phyloP scores from a whole-genome alignment of 2,329 filamentous ascomycete genomes.

The Claviceps pazoutovae region DNA sequence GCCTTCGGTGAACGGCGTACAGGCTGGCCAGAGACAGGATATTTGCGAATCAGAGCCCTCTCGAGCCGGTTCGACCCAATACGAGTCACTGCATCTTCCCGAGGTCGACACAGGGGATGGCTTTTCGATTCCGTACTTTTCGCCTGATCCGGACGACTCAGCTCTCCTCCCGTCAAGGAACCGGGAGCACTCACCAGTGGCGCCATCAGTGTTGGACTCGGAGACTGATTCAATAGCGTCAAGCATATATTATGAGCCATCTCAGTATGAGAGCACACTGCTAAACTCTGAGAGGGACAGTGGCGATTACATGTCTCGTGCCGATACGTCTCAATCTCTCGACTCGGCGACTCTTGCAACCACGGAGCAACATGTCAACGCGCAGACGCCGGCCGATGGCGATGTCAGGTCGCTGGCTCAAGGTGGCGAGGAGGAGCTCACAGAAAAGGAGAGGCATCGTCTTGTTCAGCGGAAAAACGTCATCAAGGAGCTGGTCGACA shows the following conservation, averaged over 20 bases:
- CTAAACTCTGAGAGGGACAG: constrained; percentile 31
- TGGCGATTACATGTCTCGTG: constrained; percentile 28
- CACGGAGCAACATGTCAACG: constrained; percentile 25
- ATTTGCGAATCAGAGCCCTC: constrained; percentile 14
- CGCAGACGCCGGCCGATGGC: constrained; percentile 24
- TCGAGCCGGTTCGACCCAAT: constrained; percentile 13
- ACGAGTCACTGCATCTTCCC: constrained; percentile 28
- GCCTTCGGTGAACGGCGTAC: not conserved
- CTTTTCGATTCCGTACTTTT: constrained; percentile 35
- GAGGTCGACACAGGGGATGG: constrained; percentile 36
- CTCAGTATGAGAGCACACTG: constrained; percentile 26
- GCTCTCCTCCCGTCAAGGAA: constrained; percentile 27
- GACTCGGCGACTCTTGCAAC: constrained; percentile 32
- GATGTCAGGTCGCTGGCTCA: constrained; percentile 19
- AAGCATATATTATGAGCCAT: constrained; percentile 25
- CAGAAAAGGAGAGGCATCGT: constrained; percentile 50
- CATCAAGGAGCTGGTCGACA: constrained; percentile 85
- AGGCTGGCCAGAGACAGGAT: constrained; percentile 3
- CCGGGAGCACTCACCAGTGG: constrained; percentile 38
- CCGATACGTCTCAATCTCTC: constrained; percentile 31
- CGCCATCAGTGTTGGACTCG: constrained; percentile 22
- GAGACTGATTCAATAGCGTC: constrained; percentile 27
- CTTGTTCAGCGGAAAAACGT: constrained; percentile 69
- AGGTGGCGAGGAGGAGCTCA: constrained; percentile 28
- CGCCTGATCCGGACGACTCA: constrained; percentile 18